Evolutionary conservation across 768 basidiomycete genomes (phyloP).

Genomic region (Russula sp.): DNA sequence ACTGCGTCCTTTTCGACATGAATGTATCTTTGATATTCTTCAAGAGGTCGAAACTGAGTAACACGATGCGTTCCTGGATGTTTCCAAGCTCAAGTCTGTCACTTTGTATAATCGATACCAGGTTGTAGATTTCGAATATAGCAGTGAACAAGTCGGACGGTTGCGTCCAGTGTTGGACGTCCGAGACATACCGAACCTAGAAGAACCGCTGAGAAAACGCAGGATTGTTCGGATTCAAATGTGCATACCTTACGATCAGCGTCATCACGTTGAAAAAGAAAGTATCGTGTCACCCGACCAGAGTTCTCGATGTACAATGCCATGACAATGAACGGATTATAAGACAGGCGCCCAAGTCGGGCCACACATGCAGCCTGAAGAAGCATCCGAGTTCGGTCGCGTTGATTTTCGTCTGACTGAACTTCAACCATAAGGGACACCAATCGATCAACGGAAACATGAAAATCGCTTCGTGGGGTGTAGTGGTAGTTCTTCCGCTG

Average conservation of each 20-base stretch:
- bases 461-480: constrained; percentile 5
- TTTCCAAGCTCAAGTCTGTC: neutral
- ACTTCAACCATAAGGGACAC: neutral
- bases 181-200: neutral
- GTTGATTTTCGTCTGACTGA: neutral
- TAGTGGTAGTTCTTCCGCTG: neutral
- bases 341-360: too few species aligned
- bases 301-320: neutral
- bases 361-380: too few species aligned
- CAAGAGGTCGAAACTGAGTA: neutral
- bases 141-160: neutral
- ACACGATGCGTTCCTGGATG: neutral
- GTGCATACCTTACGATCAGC: neutral
- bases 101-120: neutral
- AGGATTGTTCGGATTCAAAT: neutral
- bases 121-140: neutral
- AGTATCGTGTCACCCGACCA: neutral
- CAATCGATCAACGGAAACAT: neutral
- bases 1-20: neutral
- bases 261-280: neutral
- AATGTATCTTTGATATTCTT: neutral
- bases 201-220: neutral
- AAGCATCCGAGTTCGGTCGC: neutral
- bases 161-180: neutral
- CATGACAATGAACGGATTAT: neutral